A percentile compares a stretch with the other conserved stretches of the same genome.
Evolutionary conservation across 257 asterid genomes (phyloP).

Genomic region (Petunia secreta): DNA sequence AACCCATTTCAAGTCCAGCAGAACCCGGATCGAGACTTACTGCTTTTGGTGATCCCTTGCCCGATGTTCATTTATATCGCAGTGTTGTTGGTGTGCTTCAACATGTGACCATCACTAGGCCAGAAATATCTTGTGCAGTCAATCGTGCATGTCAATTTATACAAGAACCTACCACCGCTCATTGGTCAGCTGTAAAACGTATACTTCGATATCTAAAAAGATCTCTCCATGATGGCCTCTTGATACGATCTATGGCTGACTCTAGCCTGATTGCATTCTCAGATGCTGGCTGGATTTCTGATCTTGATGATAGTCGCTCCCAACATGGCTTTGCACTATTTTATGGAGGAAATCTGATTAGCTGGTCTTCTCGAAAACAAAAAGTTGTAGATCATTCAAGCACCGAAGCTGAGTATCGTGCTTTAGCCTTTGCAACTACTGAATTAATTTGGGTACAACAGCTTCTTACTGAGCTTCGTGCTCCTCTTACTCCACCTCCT

Average conservation of each 20-base stretch:
- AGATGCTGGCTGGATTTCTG: background rate
- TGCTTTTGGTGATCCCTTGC: background rate
- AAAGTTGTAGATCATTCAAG: too few relatives aligned
- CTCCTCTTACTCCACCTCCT: too few relatives aligned
- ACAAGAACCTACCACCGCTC: background rate
- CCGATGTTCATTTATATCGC: background rate
- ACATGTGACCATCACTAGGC: background rate
- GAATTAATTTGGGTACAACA: too few relatives aligned
- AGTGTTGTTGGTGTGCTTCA: background rate
- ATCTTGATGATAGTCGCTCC: background rate
- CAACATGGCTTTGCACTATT: background rate
- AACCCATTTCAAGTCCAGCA: background rate
- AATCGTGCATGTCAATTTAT: background rate
- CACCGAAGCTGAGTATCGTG: too few relatives aligned
- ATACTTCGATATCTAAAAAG: background rate
- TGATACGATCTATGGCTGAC: background rate
- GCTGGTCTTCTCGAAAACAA: too few relatives aligned
- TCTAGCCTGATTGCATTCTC: background rate
- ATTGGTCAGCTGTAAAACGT: background rate
- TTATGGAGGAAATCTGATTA: too few relatives aligned
- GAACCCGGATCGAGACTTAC: background rate
- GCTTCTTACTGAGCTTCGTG: too few relatives aligned
- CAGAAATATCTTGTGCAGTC: background rate
- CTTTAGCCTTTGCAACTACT: too few relatives aligned
- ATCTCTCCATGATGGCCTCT: background rate